Evolutionary conservation across 352 stramenopile genomes (phyloP).

Genomic region (Pythium rhizo-oryzae): DNA sequence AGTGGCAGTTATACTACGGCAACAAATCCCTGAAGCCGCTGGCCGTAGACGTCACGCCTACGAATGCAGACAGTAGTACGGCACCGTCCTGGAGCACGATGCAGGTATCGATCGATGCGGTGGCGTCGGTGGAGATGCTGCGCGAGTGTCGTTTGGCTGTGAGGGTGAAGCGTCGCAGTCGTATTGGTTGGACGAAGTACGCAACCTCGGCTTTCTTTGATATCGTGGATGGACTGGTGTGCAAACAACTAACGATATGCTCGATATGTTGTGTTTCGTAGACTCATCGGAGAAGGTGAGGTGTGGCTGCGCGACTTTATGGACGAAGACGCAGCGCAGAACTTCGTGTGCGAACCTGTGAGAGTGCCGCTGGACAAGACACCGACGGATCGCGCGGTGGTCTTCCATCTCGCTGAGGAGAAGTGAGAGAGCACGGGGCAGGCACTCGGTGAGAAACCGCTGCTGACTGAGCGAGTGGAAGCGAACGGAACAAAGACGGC

Average conservation of each 20-base stretch:
- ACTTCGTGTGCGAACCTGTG: neutral
- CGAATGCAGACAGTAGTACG: neutral
- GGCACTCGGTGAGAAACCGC: no score
- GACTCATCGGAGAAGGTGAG: neutral
- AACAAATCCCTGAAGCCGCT: neutral
- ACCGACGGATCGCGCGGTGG: neutral
- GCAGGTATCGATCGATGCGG: neutral
- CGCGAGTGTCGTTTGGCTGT: constrained; percentile 13
- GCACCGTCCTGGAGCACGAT: constrained; percentile 16
- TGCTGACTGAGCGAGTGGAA: no score
- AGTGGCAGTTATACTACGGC: constrained; percentile 18
- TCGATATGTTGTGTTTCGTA: no score
- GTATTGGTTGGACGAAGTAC: neutral
- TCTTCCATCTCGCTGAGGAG: neutral
- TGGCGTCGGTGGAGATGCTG: constrained; percentile 18
- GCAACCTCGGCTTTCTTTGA: no score
- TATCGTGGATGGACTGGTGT: no score
- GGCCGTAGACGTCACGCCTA: neutral
- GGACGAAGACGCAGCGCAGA: neutral
- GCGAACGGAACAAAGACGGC: no score
- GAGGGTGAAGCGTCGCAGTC: constrained; percentile 11
- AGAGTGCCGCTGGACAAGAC: neutral
- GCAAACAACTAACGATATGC: no score
- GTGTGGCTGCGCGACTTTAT: neutral
- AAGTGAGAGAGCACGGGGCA: no score